Evolutionary conservation across 352 stramenopile species (phyloP), one percentile per base, ranked within the genome.

Genomic region (Phytopythium oedochilum): DNA sequence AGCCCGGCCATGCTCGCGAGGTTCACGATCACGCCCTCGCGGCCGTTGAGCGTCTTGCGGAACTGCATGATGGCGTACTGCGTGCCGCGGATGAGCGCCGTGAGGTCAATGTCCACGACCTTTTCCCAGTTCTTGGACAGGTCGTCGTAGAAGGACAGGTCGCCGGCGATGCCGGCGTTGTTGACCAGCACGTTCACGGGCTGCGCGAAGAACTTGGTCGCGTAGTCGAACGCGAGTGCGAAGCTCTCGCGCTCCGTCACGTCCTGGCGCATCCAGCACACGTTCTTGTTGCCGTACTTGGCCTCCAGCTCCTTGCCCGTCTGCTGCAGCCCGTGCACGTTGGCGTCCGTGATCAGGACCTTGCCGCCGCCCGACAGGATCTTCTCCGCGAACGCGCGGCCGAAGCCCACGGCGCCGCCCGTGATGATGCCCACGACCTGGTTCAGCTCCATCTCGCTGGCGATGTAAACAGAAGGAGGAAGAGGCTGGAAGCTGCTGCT

Each of bases 181-280:
- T 93, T 93, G 3, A 83, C 81, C 32, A 93, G 70, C 40, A 92
- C 39, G 63, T 93, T 93, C 10, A 90, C 70, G 0, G 68, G 70
- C 31, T 43, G 45, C 22, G 75, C 68, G 54, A 94, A 92, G 55
- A 78, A 85, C 56, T 73, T 70, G 55, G 44, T 58, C 40, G 78
- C 78, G 51, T 73, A 75, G 25, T 83, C 77, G 46, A 90, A 93
- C 10, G 65, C 67, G 6, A 60, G 67, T 43, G 73, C 56, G 67
- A 92, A 94, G 44, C 69, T 83, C 47, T 75, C 67, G 35, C 71
- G 57, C 44, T 92, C 81, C 26, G 73, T 79, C 34, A 93, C 81
- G 57, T 92, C 76, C 65, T 94, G 83, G 50, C 71, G 67, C 52
- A 73, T 69, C 75, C 74, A 92, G 46, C 60, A 72, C 38, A 92